Evolutionary conservation across 768 basidiomycete species (phyloP).

Genomic region (Lactarius psammicola): DNA sequence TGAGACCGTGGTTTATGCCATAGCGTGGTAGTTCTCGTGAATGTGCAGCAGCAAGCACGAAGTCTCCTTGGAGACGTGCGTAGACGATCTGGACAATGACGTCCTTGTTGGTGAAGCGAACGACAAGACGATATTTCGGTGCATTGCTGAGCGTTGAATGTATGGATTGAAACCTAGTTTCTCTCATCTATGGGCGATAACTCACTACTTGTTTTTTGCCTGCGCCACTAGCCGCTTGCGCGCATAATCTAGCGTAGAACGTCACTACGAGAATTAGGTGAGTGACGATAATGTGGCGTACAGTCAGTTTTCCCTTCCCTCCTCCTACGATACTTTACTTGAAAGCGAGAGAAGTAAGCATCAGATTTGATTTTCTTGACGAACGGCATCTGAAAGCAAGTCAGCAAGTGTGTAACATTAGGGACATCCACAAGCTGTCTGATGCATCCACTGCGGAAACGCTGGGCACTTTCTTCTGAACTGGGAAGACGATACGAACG

Average conservation of each 20-base stretch:
- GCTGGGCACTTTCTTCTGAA: slow-evolving; percentile 34
- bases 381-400: slow-evolving; percentile 74
- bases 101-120: slow-evolving; percentile 97
- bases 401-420: slow-evolving; percentile 13
- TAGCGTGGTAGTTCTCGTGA: slow-evolving; percentile 93
- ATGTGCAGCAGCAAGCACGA: slow-evolving; percentile 82
- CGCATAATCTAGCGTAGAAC: slow-evolving; percentile 72
- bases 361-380: slow-evolving; percentile 95
- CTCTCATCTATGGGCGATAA: slow-evolving; percentile 19
- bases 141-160: slow-evolving; percentile 60
- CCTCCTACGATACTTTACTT: slow-evolving; percentile 97
- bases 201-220: slow-evolving; percentile 99
- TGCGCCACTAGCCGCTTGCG: slow-evolving; percentile 95
- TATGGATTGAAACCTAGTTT: neutral
- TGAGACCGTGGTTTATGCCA: slow-evolving; percentile 97
- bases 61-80: slow-evolving; percentile 96
- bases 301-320: slow-evolving; percentile 99
- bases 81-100: slow-evolving; percentile 95
- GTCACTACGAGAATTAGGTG: neutral
- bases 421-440: slow-evolving; percentile 30
- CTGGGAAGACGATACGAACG: neutral
- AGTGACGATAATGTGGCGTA: slow-evolving; percentile 34
- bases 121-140: slow-evolving; percentile 97
- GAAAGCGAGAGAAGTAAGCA: slow-evolving; percentile 97
- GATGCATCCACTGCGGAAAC: slow-evolving; percentile 33